phyloP scores from a whole-genome alignment of 129 eudicot species.

The Flaveria ramosissima region DNA sequence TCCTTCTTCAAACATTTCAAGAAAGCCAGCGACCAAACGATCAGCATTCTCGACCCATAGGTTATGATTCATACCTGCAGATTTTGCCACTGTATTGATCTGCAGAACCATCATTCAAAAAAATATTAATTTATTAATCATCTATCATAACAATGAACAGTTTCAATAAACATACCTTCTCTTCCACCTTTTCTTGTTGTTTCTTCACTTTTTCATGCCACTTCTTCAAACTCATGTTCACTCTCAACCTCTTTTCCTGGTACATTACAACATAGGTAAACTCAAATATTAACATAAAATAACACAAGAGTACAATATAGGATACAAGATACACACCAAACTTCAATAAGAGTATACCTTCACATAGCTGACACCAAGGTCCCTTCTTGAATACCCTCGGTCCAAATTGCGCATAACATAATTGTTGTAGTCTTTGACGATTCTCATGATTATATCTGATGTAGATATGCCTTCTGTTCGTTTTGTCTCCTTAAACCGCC shows the following conservation, averaged over 20 bases:
- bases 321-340: constrained; percentile 5
- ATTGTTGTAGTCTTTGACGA: constrained; percentile 92
- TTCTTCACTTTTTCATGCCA: constrained; percentile 84
- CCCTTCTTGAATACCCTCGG: constrained; percentile 96
- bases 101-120: constrained; percentile 35
- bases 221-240: constrained; percentile 78
- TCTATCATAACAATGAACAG: not conserved
- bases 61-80: constrained; percentile 61
- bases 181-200: constrained; percentile 92
- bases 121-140: not conserved
- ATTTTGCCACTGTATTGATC: constrained; percentile 87
- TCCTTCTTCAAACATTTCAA: constrained; percentile 99
- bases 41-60: constrained; percentile 99
- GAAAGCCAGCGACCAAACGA: constrained; percentile 96
- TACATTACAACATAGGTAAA: constrained; percentile 21
- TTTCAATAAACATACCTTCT: constrained; percentile 53
- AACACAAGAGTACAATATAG: not conserved
- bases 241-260: constrained; percentile 94
- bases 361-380: constrained; percentile 92
- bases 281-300: not conserved
- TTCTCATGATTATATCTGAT: constrained; percentile 94
- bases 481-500: constrained; percentile 87
- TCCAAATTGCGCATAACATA: constrained; percentile 96
- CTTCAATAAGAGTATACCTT: constrained; percentile 53
- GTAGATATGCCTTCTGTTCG: constrained; percentile 97